Base-by-base conservation (phyloP, 1,284 basidiomycete species). In the Puccinia polysora region DNA sequence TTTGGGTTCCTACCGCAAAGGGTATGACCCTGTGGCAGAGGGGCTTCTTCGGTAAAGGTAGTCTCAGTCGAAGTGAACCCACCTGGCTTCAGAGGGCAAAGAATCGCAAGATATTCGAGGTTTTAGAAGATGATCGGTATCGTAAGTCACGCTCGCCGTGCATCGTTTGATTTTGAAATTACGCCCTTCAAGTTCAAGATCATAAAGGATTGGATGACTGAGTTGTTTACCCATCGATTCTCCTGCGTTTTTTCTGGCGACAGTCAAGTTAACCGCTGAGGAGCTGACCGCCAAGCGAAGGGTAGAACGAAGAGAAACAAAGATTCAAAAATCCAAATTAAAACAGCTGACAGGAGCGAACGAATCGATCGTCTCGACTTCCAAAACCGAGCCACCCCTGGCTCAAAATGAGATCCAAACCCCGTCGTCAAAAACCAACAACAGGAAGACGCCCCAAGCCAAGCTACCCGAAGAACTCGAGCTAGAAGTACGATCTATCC, bases 31-130 rank as follows among this genome's bases (percentile, higher is more conserved):
- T 98, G 30, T 99, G 96, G 90, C 83, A 86, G 53, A 83, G 89
- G 73, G 95, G 96, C 0, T 97, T 97, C 82, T 98, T 97, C 79
- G 95, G 96, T 23, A 98, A 98, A 80, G 96, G 96, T 0, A 89
- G 89, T 77, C 82, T 98, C 59, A 93, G 90, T 43, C 82, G 96
- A 65, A 95, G 91, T 80, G 96, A 98, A 80, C 95, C 95, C 0
- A 92, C 87, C 59, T 99, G 95, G 96, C 82, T 88, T 55, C 69
- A 74, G 32, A 49, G 78, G 10, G 75, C 85, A 85, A 38, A 83
- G 90, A 73, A 86, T 69, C 73, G 89, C 47, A 90, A 89, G 77
- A 83, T 86, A n/a, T 80, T 82, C 80, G 74, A 84, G 30, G 80
- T 79, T 14, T 20, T 50, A 14, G 23, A 59, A 43, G 32, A 52